These are phyloP conservation scores for Penicillium simplicissimum DNA, from an alignment of 495 filamentous ascomycete genomes.

Conservation along the genomic window DNA sequence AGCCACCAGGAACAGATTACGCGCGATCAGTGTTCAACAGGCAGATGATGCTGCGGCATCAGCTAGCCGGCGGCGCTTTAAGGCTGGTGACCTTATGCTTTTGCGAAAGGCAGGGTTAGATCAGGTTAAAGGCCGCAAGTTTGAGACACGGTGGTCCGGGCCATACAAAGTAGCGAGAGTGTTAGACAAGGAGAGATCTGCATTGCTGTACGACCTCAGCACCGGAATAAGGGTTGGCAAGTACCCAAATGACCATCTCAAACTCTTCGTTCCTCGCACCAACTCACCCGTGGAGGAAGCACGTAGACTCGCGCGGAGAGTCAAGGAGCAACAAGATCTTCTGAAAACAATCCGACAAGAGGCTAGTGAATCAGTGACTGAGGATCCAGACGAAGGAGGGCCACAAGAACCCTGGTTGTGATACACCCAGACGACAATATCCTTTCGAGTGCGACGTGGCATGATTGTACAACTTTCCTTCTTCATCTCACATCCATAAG, in stretches of 20 bases:
- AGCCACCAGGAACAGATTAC: not conserved
- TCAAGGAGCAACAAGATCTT: not conserved
- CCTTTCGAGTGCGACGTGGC: too few relatives aligned
- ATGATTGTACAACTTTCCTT: too few relatives aligned
- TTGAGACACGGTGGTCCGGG: not conserved
- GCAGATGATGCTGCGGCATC: not conserved
- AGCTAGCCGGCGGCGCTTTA: not conserved
- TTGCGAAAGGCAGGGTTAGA: not conserved
- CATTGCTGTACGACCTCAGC: not conserved
- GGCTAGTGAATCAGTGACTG: too few relatives aligned
- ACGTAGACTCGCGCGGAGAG: not conserved
- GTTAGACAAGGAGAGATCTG: not conserved
- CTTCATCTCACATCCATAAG: too few relatives aligned
- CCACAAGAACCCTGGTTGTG: too few relatives aligned
- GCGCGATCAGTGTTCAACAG: not conserved
- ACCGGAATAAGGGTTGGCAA: not conserved
- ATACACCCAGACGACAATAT: too few relatives aligned
- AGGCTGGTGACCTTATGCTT: not conserved
- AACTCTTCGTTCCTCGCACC: not conserved
- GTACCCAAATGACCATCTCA: not conserved
- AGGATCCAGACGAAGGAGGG: too few relatives aligned
- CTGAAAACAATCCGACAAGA: not conserved
- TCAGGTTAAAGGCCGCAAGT: not conserved
- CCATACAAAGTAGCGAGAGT: not conserved
- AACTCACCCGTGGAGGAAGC: not conserved